Evolutionary conservation across 495 filamentous ascomycete species (phyloP), one percentile per base, ranked within the genome.

Genomic region (Penicillium canescens): DNA sequence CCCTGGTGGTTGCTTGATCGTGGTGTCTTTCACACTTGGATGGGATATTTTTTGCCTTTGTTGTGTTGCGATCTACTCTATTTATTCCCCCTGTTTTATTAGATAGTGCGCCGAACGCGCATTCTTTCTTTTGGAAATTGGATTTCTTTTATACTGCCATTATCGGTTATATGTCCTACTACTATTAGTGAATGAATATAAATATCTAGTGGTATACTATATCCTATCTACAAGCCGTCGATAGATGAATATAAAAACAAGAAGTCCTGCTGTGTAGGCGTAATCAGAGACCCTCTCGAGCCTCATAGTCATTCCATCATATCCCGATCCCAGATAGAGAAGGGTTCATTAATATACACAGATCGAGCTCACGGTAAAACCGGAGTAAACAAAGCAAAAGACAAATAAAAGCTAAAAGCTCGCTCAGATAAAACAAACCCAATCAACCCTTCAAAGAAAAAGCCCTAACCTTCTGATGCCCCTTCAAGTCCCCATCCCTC

Each of bases 401-500:
- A 34, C 36, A 13, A 13, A 45, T 10, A 2, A 14, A 52, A 33
- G 28, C 6, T 9, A 33, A 14, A 47, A 23, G 13, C 4, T 28
- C 9, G 11, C 4, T 8, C 12, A 49, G 7, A 44, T 26, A 10
- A 39, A 42, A 11, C 6, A 53, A n/a, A 34, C 31, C 20, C n/a
- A 40, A 13, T 11, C 14, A 33, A 26, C 11, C 13, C 5, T 45
- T 31, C 2, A 8, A 31, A 31, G 6, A 21, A 12, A 2, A n/a
- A 36, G 14, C 37, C 53, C 36, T 58, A 18, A 65, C 31, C 48
- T 55, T 58, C 50, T 54, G 60, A 13, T 54, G 46, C 1, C 59
- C 56, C 21, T 67, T 67, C 51, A 59, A 60, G 21, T 65, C 59
- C 41, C 54, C 61, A 4, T 46, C 37, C 9, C 48, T 50, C 13